phyloP scores from a whole-genome alignment of 2,329 filamentous ascomycete genomes.

The Aspergillus sp. region DNA sequence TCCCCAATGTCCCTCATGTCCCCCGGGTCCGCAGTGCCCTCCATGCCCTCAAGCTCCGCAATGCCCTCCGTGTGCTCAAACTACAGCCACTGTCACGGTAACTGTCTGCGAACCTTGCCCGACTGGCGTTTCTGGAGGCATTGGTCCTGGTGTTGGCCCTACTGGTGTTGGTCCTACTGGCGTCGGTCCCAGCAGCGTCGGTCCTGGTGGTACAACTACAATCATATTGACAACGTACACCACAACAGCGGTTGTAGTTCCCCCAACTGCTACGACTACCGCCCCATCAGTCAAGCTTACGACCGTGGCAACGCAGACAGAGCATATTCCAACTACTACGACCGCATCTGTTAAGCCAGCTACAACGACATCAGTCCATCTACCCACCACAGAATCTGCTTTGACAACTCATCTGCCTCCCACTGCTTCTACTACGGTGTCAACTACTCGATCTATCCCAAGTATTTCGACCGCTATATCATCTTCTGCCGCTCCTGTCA shows the following conservation, averaged over 20 bases:
- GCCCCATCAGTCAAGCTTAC: too few relatives aligned
- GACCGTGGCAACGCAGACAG: too few relatives aligned
- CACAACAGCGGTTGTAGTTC: neutral
- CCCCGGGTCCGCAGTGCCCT: neutral
- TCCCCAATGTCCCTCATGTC: neutral
- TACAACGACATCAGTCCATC: too few relatives aligned
- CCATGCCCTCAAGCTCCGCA: neutral
- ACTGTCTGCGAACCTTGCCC: slow-evolving; percentile 10
- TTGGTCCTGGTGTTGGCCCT: slow-evolving; percentile 3
- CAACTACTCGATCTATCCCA: too few relatives aligned
- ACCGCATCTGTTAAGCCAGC: too few relatives aligned
- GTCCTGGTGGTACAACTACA: neutral
- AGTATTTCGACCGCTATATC: too few relatives aligned
- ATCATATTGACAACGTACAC: too few relatives aligned
- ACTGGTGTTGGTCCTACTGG: slow-evolving; percentile 4
- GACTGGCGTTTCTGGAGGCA: slow-evolving; percentile 4
- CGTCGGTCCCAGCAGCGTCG: neutral
- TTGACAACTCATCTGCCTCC: too few relatives aligned
- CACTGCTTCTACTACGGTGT: too few relatives aligned
- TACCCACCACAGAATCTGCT: too few relatives aligned
- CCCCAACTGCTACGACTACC: neutral
- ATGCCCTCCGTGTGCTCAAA: neutral
- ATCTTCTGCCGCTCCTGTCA: too few relatives aligned
- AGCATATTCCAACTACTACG: too few relatives aligned
- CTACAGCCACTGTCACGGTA: neutral